Conservation (phyloP, 257 asterid genomes). For the Salvia splendens region DNA sequence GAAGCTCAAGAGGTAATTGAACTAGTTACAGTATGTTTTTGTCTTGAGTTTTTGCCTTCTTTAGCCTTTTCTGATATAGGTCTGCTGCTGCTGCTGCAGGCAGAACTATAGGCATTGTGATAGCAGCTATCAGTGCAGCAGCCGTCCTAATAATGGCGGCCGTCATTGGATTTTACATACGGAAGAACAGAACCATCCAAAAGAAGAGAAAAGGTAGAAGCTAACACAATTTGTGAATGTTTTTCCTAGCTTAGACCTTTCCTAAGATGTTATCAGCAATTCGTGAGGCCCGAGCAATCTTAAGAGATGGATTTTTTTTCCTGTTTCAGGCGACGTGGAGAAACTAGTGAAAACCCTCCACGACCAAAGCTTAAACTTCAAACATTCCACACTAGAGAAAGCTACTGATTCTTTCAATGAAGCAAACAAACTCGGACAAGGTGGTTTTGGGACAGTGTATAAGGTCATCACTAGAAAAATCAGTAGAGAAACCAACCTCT, state of each 20-base stretch:
- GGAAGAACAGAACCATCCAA: slow-evolving; percentile 59
- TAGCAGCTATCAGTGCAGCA: slow-evolving; percentile 57
- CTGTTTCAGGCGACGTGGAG: slow-evolving; percentile 56
- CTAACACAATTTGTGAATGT: background rate
- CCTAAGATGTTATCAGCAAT: background rate
- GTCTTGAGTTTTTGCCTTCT: background rate
- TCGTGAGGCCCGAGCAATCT: background rate
- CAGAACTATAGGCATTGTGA: slow-evolving; percentile 43
- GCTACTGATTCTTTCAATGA: slow-evolving; percentile 78
- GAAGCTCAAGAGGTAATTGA: slow-evolving; percentile 62
- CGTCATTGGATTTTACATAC: slow-evolving; percentile 47
- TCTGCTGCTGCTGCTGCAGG: slow-evolving; percentile 45
- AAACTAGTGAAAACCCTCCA: slow-evolving; percentile 71
- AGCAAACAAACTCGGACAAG: slow-evolving; percentile 90
- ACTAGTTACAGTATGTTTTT: background rate
- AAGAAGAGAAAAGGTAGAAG: slow-evolving; percentile 74
- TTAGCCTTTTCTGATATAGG: background rate
- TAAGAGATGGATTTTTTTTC: slow-evolving; percentile 9
- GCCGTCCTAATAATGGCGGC: slow-evolving; percentile 51
- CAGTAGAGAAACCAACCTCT: background rate
- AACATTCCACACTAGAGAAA: slow-evolving; percentile 83
- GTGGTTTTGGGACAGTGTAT: slow-evolving; percentile 94
- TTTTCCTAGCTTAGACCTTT: background rate
- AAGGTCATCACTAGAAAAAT: slow-evolving; percentile 32
- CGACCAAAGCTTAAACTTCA: slow-evolving; percentile 89